phyloP scores from a whole-genome alignment of 768 basidiomycete genomes.

The Panaeolus cyanescens region DNA sequence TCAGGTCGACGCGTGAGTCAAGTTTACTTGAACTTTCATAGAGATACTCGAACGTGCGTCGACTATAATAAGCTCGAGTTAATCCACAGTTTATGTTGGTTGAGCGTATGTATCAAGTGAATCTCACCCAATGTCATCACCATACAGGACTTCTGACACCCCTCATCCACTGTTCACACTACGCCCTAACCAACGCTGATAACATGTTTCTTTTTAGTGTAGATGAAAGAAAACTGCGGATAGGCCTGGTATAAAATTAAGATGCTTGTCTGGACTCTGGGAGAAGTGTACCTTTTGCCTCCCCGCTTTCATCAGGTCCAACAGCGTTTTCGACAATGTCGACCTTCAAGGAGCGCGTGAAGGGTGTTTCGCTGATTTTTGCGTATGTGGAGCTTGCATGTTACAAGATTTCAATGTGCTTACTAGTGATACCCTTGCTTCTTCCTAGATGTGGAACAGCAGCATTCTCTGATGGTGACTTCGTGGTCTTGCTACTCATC shows the following conservation, averaged over 20 bases:
- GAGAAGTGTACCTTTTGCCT: not conserved
- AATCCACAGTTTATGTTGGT: not conserved
- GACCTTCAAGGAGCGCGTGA: conserved; percentile 37
- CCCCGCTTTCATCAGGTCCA: conserved; percentile 4
- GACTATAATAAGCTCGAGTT: not conserved
- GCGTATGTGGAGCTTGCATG: conserved; percentile 52
- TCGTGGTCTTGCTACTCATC: not conserved
- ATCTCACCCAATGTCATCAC: conserved; percentile 3
- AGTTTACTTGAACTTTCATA: no score
- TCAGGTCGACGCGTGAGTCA: no score
- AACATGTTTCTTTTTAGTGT: not conserved
- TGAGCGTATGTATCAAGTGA: not conserved
- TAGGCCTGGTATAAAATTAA: conserved; percentile 4
- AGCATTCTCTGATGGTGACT: conserved; percentile 79
- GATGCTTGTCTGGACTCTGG: not conserved
- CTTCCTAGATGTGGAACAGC: conserved; percentile 76
- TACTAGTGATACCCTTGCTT: not conserved
- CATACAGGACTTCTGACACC: not conserved
- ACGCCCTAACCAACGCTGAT: not conserved
- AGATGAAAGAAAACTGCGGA: not conserved
- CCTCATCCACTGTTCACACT: not conserved
- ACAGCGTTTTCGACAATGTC: conserved; percentile 16
- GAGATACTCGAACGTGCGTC: not conserved
- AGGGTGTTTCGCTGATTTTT: conserved; percentile 80
- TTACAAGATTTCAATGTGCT: not conserved